Evolutionary conservation across 2,329 filamentous ascomycete species (phyloP), one percentile per base, ranked within the genome.

Genomic region (Fusarium transvaalense): DNA sequence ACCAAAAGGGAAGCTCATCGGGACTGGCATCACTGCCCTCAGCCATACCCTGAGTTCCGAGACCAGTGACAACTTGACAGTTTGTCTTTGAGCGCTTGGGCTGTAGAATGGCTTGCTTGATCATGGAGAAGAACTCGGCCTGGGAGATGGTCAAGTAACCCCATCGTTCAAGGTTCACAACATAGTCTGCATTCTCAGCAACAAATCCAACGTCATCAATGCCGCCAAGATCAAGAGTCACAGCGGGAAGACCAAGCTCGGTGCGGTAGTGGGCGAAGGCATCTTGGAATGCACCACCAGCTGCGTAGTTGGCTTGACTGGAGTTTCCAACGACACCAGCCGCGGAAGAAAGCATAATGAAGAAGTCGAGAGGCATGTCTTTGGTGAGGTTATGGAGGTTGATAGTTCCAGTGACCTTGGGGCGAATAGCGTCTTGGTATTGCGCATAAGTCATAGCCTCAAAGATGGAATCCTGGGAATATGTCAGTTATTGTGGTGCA

Each of bases 1-100:
- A 56, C 53, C 43, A 56, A 19, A 56, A 56, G 10, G 43, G 53
- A 3, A 56, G 53, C 10, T 56, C 53, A 25, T 56, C 53, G 12
- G 43, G 53, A 13, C 27, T 56, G 23, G 53, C 53, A 6, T 56
- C 53, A 14, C 53, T 56, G 5, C 53, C 43, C 7, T 48, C 34
- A 27, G 35, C 53, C 34, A 48, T 48, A 10, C 53, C 53, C 14
- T 48, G 53, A 2, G 53, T 56, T 14, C 53, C 43, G 1, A 56
- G 35, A 27, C 53, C 53, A 19, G 53, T 56, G 3, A 56, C 43
- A 2, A 56, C 53, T 15, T 48, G 43, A 4, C 53, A 48, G n/a
- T 31, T 25, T 3, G 19, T 56, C 10, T 41, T 27, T 6, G 43
- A 56, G 3, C 43, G 43, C 27, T 27, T 34, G 10, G 43, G 42